phyloP scores from a whole-genome alignment of 2,329 filamentous ascomycete genomes.

The Stemphylium vesicarium region DNA sequence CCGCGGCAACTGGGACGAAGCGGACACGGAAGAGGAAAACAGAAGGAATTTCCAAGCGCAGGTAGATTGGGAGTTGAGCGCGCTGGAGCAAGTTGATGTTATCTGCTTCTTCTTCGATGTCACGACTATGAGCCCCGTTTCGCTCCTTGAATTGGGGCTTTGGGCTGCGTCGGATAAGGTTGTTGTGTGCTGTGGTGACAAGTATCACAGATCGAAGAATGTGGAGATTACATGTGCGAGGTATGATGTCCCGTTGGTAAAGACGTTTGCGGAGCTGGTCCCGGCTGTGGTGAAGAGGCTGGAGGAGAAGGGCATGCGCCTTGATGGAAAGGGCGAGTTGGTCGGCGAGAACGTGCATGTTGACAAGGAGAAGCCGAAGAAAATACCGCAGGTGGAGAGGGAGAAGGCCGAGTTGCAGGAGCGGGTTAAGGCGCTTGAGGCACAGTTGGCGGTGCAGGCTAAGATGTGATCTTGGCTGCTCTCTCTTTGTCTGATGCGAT shows the following conservation, averaged over 20 bases:
- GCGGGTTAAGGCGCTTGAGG: conserved; percentile 4
- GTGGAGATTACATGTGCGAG: conserved; percentile 63
- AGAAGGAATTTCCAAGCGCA: conserved; percentile 57
- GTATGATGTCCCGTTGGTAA: conserved; percentile 53
- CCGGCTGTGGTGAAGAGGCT: conserved; percentile 45
- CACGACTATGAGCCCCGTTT: conserved; percentile 61
- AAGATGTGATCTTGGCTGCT: too few relatives aligned
- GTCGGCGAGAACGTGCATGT: conserved; percentile 6
- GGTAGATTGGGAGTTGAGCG: conserved; percentile 67
- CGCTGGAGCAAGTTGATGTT: conserved; percentile 60
- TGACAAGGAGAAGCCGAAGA: conserved; percentile 9
- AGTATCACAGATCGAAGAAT: conserved; percentile 66
- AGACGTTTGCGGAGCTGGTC: conserved; percentile 52
- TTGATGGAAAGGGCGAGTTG: conserved; percentile 25
- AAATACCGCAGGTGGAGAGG: conserved; percentile 9
- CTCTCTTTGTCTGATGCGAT: too few relatives aligned
- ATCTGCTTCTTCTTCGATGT: conserved; percentile 65
- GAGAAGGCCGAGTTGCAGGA: conserved; percentile 7
- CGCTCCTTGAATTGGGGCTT: conserved; percentile 67
- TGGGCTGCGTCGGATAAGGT: conserved; percentile 54
- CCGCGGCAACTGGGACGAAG: conserved; percentile 64
- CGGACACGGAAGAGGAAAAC: conserved; percentile 41
- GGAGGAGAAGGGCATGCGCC: conserved; percentile 31
- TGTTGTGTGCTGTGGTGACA: conserved; percentile 60
- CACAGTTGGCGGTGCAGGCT: not conserved